Percentiles rank a stretch among this genome's conserved stretches.
These are phyloP conservation scores for Yarrowia deformans DNA, from an alignment of 805 yeast species.

Conservation along the genomic window DNA sequence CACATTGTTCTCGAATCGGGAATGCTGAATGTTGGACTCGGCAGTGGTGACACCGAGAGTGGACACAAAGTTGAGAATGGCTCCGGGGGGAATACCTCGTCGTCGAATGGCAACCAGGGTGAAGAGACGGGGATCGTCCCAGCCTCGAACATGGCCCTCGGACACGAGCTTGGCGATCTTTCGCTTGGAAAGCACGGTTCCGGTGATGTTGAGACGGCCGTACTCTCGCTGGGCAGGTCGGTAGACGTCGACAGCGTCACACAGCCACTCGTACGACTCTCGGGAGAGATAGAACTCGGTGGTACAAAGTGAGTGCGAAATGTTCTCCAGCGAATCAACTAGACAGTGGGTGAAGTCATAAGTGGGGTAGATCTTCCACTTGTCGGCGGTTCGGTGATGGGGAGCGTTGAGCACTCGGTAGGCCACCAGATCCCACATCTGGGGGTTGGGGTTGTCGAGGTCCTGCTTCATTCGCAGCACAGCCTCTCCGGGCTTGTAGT, in stretches of 20 bases:
- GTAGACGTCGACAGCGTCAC: conserved; percentile 92
- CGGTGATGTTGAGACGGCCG: conserved; percentile 94
- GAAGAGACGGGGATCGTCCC: conserved; percentile 98
- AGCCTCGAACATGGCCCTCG: conserved; percentile 82
- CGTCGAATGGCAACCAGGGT: conserved; percentile 94
- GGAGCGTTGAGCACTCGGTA: conserved; percentile 91
- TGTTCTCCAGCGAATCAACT: conserved; percentile 96
- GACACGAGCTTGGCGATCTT: conserved; percentile 92
- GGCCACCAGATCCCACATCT: conserved; percentile 99
- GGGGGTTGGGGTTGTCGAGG: conserved; percentile 87
- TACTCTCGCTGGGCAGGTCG: conserved; percentile 99
- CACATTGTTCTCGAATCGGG: conserved; percentile 87
- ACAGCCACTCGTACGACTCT: conserved; percentile 97
- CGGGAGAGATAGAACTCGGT: conserved; percentile 92
- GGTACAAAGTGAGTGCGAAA: conserved; percentile 94
- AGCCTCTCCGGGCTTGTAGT: conserved; percentile 88
- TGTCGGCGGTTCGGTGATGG: conserved; percentile 95
- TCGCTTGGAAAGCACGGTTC: conserved; percentile 93
- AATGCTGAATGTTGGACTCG: conserved; percentile 87
- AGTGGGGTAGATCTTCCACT: conserved; percentile 98
- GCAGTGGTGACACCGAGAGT: conserved; percentile 97
- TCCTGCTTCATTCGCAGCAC: conserved; percentile 97
- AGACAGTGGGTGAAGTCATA: conserved; percentile 99
- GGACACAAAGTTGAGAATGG: conserved; percentile 88
- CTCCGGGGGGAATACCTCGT: conserved; percentile 99